Percentiles rank a stretch among this genome's conserved stretches.
Evolutionary conservation across 2,329 filamentous ascomycete species (phyloP).

Genomic region (Aspergillus fructus): DNA sequence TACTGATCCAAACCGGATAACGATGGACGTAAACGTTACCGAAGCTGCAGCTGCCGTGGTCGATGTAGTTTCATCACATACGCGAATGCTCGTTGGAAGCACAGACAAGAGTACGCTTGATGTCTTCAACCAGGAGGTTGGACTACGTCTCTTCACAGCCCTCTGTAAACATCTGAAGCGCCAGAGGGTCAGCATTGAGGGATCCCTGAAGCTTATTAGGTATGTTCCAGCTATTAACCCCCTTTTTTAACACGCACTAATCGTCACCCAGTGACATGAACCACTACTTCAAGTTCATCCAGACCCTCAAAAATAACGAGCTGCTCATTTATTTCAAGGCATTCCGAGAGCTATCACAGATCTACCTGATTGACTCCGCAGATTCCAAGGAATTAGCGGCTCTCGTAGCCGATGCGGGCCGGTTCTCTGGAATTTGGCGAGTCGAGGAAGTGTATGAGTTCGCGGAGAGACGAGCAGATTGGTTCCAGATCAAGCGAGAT

Average conservation of each 20-base stretch:
- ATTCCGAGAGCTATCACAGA: conserved; percentile 87
- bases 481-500: conserved; percentile 83
- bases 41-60: conserved; percentile 77
- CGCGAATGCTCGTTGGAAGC: conserved; percentile 86
- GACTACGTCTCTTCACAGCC: conserved; percentile 83
- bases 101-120: conserved; percentile 98
- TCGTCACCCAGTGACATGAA: conserved; percentile 74
- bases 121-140: conserved; percentile 97
- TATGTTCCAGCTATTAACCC: conserved; percentile 25
- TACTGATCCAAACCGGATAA: conserved; percentile 32
- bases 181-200: conserved; percentile 85
- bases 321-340: conserved; percentile 88
- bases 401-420: conserved; percentile 86
- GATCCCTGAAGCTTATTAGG: conserved; percentile 85
- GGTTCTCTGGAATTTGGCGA: conserved; percentile 88
- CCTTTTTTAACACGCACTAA: conserved; percentile 3
- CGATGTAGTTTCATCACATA: conserved; percentile 82
- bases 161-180: conserved; percentile 97
- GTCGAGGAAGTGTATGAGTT: conserved; percentile 98
- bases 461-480: conserved; percentile 88
- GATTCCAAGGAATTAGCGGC: conserved; percentile 94
- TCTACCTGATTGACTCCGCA: conserved; percentile 83
- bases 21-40: conserved; percentile 63
- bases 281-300: conserved; percentile 82
- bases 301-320: conserved; percentile 77